These are phyloP conservation scores for Coriolopsis trogii DNA, from an alignment of 1,284 basidiomycete species.

Conservation along the genomic window DNA sequence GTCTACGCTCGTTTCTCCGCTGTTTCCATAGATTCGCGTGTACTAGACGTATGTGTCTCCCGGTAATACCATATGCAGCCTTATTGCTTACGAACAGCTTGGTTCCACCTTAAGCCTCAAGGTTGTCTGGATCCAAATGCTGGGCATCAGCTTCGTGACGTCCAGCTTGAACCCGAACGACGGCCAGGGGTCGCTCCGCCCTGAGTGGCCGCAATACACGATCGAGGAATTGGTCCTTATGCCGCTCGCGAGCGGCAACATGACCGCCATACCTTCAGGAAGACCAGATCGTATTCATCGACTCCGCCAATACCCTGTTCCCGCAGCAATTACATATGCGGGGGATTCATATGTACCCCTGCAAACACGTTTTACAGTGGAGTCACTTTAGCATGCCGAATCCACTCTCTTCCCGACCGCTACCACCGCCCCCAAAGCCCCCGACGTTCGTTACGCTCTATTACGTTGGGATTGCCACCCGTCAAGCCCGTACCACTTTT, in stretches of 20 bases:
- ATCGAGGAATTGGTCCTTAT: constrained; percentile 14
- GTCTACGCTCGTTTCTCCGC: constrained; percentile 1
- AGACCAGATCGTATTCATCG: constrained; percentile 20
- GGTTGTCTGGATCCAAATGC: constrained; percentile 46
- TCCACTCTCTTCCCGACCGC: background rate
- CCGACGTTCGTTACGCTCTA: background rate
- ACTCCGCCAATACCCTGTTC: background rate
- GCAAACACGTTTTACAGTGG: too few relatives aligned
- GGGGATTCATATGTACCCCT: too few relatives aligned
- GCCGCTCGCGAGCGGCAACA: constrained; percentile 19
- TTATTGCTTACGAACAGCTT: constrained; percentile 15
- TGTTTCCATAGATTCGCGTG: constrained; percentile 17
- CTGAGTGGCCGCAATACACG: constrained; percentile 23
- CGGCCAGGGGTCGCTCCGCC: constrained; percentile 37
- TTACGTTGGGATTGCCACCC: background rate
- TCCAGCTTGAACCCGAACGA: constrained; percentile 53
- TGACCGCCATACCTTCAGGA: constrained; percentile 15
- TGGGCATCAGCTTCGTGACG: constrained; percentile 57
- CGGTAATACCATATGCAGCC: constrained; percentile 9
- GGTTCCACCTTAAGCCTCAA: constrained; percentile 27
- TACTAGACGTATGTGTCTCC: constrained; percentile 9
- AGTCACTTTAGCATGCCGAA: too few relatives aligned
- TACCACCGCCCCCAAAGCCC: background rate
- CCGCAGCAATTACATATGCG: background rate
- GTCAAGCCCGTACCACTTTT: background rate